phyloP scores from a whole-genome alignment of 1,284 basidiomycete species.

The Ceratobasidium theobromae region DNA sequence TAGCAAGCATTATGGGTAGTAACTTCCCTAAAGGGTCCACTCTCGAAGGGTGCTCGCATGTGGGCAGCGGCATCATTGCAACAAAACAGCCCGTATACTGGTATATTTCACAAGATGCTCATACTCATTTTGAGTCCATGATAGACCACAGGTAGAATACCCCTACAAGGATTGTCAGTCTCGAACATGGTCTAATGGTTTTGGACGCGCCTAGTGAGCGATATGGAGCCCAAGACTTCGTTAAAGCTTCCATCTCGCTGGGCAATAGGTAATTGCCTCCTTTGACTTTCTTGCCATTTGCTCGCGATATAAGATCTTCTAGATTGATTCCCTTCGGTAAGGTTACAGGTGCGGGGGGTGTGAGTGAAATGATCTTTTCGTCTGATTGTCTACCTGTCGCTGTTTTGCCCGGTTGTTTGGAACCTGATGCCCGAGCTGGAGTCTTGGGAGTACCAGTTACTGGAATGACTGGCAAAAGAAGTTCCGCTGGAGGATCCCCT shows the following conservation, averaged over 20 bases:
- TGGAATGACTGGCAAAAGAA: constrained; percentile 8
- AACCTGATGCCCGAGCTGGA: constrained; percentile 41
- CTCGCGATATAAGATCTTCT: constrained; percentile 60
- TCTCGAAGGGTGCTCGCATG: too few relatives aligned
- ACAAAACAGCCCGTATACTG: too few relatives aligned
- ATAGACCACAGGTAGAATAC: not conserved
- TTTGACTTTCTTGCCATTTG: constrained; percentile 82
- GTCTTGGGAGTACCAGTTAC: not conserved
- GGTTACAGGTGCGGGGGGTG: constrained; percentile 45
- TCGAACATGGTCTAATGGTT: not conserved
- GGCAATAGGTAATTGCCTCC: constrained; percentile 68
- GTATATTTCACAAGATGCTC: too few relatives aligned
- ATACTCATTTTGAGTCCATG: too few relatives aligned
- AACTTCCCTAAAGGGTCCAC: too few relatives aligned
- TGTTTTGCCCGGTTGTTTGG: constrained; percentile 44
- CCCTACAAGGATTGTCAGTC: not conserved
- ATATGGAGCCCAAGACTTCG: constrained; percentile 77
- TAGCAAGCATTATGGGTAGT: too few relatives aligned
- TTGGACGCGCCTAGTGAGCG: constrained; percentile 65
- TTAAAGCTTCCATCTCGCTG: constrained; percentile 78
- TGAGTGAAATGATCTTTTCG: constrained; percentile 34
- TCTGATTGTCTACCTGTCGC: constrained; percentile 31
- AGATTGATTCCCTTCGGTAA: constrained; percentile 66
- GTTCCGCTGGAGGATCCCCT: constrained; percentile 14
- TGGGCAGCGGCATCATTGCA: too few relatives aligned